Evolutionary conservation across 2,329 filamentous ascomycete species (phyloP).

Genomic region (Xylaria arbuscula): DNA sequence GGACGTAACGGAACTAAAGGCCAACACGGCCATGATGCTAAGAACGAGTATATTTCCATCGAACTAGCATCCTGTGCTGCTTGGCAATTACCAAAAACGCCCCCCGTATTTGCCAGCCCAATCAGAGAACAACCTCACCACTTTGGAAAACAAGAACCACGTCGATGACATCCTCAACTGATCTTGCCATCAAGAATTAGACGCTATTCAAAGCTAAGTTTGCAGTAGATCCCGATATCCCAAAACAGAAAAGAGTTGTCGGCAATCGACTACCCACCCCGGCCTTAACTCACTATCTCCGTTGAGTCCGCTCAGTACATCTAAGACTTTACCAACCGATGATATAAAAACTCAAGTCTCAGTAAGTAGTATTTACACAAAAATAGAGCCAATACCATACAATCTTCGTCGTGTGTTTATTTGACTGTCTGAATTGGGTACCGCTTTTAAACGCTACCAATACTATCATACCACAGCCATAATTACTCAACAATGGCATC

Average conservation of each 20-base stretch:
- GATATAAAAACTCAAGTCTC: not conserved
- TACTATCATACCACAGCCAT: not conserved
- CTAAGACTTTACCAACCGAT: not conserved
- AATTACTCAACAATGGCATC: conserved; percentile 13
- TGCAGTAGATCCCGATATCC: not conserved
- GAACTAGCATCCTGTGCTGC: too few relatives aligned
- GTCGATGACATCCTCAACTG: not conserved
- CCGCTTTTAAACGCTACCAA: too few relatives aligned
- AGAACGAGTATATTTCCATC: too few relatives aligned
- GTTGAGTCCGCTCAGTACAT: conserved; percentile 12
- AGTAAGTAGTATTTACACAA: not conserved
- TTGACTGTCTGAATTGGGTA: too few relatives aligned
- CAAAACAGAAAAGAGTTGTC: not conserved
- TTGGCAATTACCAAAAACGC: too few relatives aligned
- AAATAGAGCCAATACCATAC: not conserved
- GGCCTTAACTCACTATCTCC: conserved; percentile 27
- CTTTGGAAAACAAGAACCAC: too few relatives aligned
- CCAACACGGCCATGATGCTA: too few relatives aligned
- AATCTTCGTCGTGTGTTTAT: not conserved
- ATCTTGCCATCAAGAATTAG: conserved; percentile 24
- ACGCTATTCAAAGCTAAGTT: not conserved
- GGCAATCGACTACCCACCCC: not conserved
- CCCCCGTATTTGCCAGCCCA: too few relatives aligned
- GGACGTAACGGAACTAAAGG: too few relatives aligned
- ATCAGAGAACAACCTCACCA: too few relatives aligned